Base-by-base conservation (phyloP, 2,329 filamentous ascomycete genomes). In the Exophiala spinifera region DNA sequence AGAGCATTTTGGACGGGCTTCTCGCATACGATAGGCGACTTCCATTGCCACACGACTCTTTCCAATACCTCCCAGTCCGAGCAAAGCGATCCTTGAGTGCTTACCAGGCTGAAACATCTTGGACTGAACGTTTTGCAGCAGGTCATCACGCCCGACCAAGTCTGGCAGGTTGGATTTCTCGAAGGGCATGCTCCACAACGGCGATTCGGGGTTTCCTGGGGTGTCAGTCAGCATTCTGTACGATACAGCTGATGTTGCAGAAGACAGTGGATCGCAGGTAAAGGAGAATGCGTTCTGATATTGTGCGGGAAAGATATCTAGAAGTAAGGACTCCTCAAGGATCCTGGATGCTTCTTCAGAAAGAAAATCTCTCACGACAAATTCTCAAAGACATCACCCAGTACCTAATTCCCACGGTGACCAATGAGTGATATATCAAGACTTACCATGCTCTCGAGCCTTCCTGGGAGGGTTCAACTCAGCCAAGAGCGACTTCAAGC, bases 61-160 rank as follows among this genome's bases (percentile, higher is more conserved):
- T 7, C 64, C 64, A n/a, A 66, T 48, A 3, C 62, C 64, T 43
- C 64, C 64, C 3, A 66, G 56, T 5, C 62, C 61, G 14, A 46
- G 48, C 6, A 66, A n/a, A n/a, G n/a, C n/a, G n/a, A n/a, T n/a
- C n/a, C 46, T 68, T 70, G 28, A 64, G 56, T 14, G 63, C 61
- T 31, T 13, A 17, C 47, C 36, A 6, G 49, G 42, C 15, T 48
- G 28, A 31, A 51, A 36, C 21, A 55, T 33, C 17, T 14, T 36
- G 15, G 25, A 17, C 15, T 55, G 34, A 15, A 61, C 19, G 5
- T 33, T 20, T 2, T 23, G 14, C 8, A 63, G 17, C 31, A 53
- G 45, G 14, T 42, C 20, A 7, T 34, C 13, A 15, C 59, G 51
- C 3, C 61, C 59, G 3, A 55, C 14, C 33, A 61, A 60, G 14